phyloP scores from a whole-genome alignment of 2,329 filamentous ascomycete species.

The Monosporascus sp. region DNA sequence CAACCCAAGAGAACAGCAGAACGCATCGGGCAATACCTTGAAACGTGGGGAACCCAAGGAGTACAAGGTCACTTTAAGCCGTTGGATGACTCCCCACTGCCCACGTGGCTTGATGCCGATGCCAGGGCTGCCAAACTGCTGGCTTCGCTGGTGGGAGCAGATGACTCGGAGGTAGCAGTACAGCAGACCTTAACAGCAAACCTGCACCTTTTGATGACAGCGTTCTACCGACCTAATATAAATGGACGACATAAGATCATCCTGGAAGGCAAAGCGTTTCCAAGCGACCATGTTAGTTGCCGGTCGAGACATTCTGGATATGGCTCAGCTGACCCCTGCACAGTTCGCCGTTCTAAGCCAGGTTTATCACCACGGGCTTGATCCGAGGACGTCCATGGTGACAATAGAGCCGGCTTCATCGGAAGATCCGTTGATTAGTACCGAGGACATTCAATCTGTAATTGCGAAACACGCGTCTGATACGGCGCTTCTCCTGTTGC shows the following conservation, averaged over 20 bases:
- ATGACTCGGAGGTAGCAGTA: slow-evolving; percentile 63
- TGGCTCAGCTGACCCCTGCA: slow-evolving; percentile 15
- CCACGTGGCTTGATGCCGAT: slow-evolving; percentile 67
- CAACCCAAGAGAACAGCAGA: slow-evolving; percentile 61
- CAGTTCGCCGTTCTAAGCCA: slow-evolving; percentile 76
- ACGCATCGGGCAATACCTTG: slow-evolving; percentile 64
- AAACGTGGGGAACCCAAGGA: slow-evolving; percentile 71
- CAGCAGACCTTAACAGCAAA: slow-evolving; percentile 80
- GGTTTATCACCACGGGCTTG: slow-evolving; percentile 61
- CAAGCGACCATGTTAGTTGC: slow-evolving; percentile 66
- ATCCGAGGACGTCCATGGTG: slow-evolving; percentile 61
- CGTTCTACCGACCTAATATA: slow-evolving; percentile 67
- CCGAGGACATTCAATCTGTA: slow-evolving; percentile 59
- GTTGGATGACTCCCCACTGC: slow-evolving; percentile 54
- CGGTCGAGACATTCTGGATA: background rate
- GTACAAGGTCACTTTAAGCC: slow-evolving; percentile 73
- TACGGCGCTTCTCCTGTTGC: slow-evolving; percentile 67
- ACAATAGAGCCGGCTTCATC: slow-evolving; percentile 53
- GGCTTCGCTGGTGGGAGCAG: slow-evolving; percentile 66
- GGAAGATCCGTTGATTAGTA: slow-evolving; percentile 52
- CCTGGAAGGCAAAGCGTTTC: slow-evolving; percentile 75
- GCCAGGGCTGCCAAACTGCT: slow-evolving; percentile 60
- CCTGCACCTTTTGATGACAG: slow-evolving; percentile 70
- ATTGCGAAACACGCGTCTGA: slow-evolving; percentile 62
- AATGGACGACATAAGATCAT: slow-evolving; percentile 63